Percentiles rank a stretch among this genome's conserved stretches.
Evolutionary conservation across 108 stramenopile genomes (phyloP).

Genomic region (Mediolabrus comicus): DNA sequence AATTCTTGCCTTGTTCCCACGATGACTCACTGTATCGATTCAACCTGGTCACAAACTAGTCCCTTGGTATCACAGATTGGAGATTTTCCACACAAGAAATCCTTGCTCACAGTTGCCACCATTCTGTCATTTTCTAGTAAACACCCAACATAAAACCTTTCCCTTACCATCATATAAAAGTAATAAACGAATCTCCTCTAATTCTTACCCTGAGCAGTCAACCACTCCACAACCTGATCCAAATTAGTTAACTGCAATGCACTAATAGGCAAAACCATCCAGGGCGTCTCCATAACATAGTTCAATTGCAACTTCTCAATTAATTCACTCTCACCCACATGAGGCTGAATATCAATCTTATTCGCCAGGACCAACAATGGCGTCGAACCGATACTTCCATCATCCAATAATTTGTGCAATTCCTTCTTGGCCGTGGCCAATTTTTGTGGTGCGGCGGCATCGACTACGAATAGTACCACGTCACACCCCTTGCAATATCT

Average conservation of each 20-base stretch:
- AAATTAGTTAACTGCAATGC: constrained; percentile 90
- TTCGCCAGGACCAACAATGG: constrained; percentile 92
- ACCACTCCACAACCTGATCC: constrained; percentile 94
- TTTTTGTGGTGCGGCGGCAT: constrained; percentile 89
- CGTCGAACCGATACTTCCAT: constrained; percentile 85
- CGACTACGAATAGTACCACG: constrained; percentile 95
- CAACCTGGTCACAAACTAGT: no score
- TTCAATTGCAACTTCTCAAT: constrained; percentile 92
- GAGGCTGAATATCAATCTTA: constrained; percentile 93
- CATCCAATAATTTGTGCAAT: constrained; percentile 92
- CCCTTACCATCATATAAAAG: no score
- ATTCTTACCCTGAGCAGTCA: constrained; percentile 86
- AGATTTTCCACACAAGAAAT: no score
- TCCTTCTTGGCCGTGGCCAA: constrained; percentile 89
- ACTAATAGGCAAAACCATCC: constrained; percentile 94
- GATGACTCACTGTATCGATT: no score
- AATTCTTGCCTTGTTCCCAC: no score
- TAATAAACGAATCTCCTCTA: no score
- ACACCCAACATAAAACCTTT: no score
- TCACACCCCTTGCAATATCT: constrained; percentile 94
- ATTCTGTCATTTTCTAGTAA: no score
- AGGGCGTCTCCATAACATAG: constrained; percentile 95
- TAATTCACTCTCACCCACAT: constrained; percentile 83
- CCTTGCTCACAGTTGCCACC: no score
- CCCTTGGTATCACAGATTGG: no score